Conservation (phyloP, 1,284 basidiomycete species). For the Ceraceosorus bombacis region DNA sequence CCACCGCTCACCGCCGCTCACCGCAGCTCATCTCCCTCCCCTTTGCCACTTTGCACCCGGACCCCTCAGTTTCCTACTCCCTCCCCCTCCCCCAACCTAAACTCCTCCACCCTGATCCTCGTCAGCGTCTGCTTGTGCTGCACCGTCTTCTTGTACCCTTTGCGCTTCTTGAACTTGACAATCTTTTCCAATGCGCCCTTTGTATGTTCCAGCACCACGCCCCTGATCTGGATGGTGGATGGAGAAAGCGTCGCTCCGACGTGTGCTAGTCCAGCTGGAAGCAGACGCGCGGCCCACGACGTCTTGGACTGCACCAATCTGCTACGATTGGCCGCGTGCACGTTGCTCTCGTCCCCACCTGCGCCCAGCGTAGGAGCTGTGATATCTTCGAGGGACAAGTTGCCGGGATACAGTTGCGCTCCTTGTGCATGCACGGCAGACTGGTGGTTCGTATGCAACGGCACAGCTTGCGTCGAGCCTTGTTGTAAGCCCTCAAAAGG, state of each 20-base stretch:
- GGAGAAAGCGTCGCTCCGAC: slow-evolving; percentile 30
- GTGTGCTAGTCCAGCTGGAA: slow-evolving; percentile 39
- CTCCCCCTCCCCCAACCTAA: slow-evolving; percentile 26
- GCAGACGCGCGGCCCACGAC: slow-evolving; percentile 34
- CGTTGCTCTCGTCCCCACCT: too few relatives aligned
- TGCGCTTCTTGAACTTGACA: slow-evolving; percentile 93
- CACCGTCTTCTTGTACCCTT: slow-evolving; percentile 78
- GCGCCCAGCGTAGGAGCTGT: too few relatives aligned
- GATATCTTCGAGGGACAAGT: too few relatives aligned
- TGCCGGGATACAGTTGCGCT: neutral
- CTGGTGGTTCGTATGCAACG: too few relatives aligned
- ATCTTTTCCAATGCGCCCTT: slow-evolving; percentile 83
- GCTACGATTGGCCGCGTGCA: too few relatives aligned
- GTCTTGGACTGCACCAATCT: slow-evolving; percentile 19
- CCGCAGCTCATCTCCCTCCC: too few relatives aligned
- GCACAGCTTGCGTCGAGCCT: neutral
- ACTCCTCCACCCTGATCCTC: slow-evolving; percentile 52
- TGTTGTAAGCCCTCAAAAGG: neutral
- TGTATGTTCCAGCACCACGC: slow-evolving; percentile 91
- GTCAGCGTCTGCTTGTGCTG: slow-evolving; percentile 90
- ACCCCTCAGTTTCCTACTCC: neutral
- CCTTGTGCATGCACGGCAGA: neutral
- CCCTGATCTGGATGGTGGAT: slow-evolving; percentile 61
- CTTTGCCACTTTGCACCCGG: too few relatives aligned
- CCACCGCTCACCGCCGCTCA: too few relatives aligned